Conservation (phyloP, 306 rosid genomes). For the Betula pendula region DNA sequence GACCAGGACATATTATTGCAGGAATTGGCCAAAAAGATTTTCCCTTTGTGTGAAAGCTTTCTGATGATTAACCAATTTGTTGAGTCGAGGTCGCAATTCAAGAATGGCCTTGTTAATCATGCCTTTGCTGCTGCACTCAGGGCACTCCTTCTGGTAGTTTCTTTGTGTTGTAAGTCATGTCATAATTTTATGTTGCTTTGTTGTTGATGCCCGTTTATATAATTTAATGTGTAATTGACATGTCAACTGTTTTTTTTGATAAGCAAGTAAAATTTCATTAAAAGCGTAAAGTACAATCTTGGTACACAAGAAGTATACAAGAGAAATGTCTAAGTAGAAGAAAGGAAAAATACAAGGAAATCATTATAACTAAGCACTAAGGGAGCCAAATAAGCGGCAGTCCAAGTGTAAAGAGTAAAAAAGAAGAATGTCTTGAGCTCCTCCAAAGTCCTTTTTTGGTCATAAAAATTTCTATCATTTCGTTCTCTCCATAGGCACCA, state of each 20-base stretch:
- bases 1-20: constrained; percentile 38
- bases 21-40: constrained; percentile 88
- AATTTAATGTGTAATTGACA: neutral
- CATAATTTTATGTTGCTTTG: constrained; percentile 25
- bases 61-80: constrained; percentile 76
- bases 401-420: too few relatives aligned
- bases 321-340: too few relatives aligned
- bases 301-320: too few relatives aligned
- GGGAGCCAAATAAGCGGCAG: too few relatives aligned
- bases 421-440: too few relatives aligned
- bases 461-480: too few relatives aligned
- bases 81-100: constrained; percentile 89
- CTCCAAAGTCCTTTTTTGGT: too few relatives aligned
- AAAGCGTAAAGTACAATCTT: too few relatives aligned
- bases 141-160: constrained; percentile 85
- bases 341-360: too few relatives aligned
- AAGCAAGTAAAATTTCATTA: too few relatives aligned
- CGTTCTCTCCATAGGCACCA: too few relatives aligned
- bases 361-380: too few relatives aligned
- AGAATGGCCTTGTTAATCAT: constrained; percentile 89
- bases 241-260: neutral
- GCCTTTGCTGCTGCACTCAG: constrained; percentile 97
- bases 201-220: constrained; percentile 18
- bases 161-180: constrained; percentile 37
- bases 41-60: constrained; percentile 85